Evolutionary conservation across 2,329 filamentous ascomycete genomes (phyloP).

Genomic region (Fusarium sp.): DNA sequence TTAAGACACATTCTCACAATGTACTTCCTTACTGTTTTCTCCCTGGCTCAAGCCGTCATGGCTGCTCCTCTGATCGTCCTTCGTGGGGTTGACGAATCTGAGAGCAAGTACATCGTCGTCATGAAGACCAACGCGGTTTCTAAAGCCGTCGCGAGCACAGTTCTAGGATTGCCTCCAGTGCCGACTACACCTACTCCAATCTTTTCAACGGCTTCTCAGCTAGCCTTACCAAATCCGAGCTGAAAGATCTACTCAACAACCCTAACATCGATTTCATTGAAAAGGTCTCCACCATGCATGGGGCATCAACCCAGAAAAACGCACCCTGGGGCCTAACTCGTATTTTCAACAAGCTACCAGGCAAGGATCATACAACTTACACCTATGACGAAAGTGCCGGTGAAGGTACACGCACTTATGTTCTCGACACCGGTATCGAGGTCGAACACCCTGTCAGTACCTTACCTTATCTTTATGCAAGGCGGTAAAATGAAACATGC

Average conservation of each 20-base stretch:
- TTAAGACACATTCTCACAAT: background rate
- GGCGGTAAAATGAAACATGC: background rate
- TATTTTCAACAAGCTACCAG: background rate
- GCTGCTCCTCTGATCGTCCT: background rate
- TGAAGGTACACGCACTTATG: conserved; percentile 11
- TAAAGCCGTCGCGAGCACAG: rapidly evolving
- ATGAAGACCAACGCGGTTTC: background rate
- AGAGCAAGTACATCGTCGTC: background rate
- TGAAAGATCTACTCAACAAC: background rate
- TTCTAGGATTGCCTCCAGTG: rapidly evolving
- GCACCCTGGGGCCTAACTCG: background rate
- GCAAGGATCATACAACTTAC: background rate
- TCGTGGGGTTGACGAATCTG: rapidly evolving
- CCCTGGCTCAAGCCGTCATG: rapidly evolving
- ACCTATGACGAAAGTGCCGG: background rate
- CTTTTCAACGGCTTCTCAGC: background rate
- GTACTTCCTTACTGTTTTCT: background rate
- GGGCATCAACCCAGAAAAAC: background rate
- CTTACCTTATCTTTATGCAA: background rate
- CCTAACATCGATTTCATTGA: background rate
- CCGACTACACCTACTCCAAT: background rate
- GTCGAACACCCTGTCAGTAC: background rate
- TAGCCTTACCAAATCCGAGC: background rate
- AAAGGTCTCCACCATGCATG: background rate
- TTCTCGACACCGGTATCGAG: conserved; percentile 2